phyloP scores from a whole-genome alignment of 208 protist species.

The Crithidia thermophila region DNA sequence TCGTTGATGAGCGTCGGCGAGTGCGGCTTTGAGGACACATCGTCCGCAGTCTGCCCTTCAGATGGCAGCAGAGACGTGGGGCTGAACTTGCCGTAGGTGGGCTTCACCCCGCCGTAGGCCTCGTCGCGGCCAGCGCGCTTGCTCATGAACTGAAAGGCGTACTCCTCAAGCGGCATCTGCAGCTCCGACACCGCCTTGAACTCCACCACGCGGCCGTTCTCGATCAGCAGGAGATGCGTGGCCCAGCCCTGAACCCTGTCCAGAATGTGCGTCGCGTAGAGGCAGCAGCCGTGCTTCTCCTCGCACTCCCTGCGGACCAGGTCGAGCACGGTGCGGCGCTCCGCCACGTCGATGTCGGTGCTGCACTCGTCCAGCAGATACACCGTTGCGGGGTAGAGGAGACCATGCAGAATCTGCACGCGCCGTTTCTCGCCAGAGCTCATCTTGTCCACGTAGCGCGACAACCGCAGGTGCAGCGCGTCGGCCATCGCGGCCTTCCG shows the following conservation, averaged over 20 bases:
- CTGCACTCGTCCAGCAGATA: slow-evolving; percentile 89
- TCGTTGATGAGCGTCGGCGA: neutral
- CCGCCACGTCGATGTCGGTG: slow-evolving; percentile 82
- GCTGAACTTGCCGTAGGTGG: slow-evolving; percentile 22
- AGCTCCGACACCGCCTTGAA: slow-evolving; percentile 45
- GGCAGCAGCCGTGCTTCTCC: slow-evolving; percentile 39
- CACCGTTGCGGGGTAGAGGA: slow-evolving; percentile 51
- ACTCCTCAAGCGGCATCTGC: slow-evolving; percentile 46
- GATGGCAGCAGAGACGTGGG: neutral
- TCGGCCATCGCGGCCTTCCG: slow-evolving; percentile 42
- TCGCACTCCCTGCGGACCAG: slow-evolving; percentile 55
- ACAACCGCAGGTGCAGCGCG: slow-evolving; percentile 52
- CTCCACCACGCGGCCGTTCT: slow-evolving; percentile 40
- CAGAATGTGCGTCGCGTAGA: slow-evolving; percentile 90
- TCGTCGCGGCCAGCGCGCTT: slow-evolving; percentile 4
- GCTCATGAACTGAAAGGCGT: slow-evolving; percentile 60
- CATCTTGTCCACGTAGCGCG: slow-evolving; percentile 60
- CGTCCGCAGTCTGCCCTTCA: neutral
- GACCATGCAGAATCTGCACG: slow-evolving; percentile 73
- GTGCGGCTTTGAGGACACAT: neutral
- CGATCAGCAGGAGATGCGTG: slow-evolving; percentile 73
- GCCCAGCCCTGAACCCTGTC: slow-evolving; percentile 79
- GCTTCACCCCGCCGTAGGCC: neutral
- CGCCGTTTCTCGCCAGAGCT: slow-evolving; percentile 72
- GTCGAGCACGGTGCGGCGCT: slow-evolving; percentile 65